phyloP scores from a whole-genome alignment of 495 filamentous ascomycete genomes.

The Aspergillus sclerotioniger region DNA sequence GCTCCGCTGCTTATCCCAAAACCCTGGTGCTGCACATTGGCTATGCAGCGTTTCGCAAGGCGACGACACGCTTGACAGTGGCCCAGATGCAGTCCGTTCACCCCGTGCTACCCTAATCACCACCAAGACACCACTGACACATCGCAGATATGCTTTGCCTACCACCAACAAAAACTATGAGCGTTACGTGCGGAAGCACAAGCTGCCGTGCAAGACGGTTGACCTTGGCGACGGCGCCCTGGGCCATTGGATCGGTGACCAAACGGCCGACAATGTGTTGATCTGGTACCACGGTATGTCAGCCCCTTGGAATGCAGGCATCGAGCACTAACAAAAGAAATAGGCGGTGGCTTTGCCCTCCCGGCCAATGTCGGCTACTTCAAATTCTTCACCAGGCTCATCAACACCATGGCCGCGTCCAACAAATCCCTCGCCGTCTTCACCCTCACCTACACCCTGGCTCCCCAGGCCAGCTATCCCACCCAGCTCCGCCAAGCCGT shows the following conservation, averaged over 20 bases:
- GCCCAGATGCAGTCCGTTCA: conserved; percentile 34
- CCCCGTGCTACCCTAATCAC: neutral
- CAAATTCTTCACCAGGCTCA: conserved; percentile 49
- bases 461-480: conserved; percentile 56
- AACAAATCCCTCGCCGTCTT: conserved; percentile 51
- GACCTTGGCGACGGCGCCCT: conserved; percentile 50
- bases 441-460: conserved; percentile 56
- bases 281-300: conserved; percentile 59
- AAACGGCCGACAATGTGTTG: conserved; percentile 52
- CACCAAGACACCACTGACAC: neutral
- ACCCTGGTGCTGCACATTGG: conserved; percentile 36
- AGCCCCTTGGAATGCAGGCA: neutral
- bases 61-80: conserved; percentile 28
- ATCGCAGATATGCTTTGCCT: conserved; percentile 25
- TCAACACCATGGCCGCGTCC: conserved; percentile 26
- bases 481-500: conserved; percentile 59
- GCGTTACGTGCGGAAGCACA: conserved; percentile 37
- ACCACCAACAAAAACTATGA: conserved; percentile 51
- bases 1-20: conserved; percentile 34
- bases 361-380: conserved; percentile 52
- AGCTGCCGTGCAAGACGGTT: conserved; percentile 42
- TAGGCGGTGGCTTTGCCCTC: conserved; percentile 60
- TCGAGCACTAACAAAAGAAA: neutral
- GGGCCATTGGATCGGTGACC: conserved; percentile 60
- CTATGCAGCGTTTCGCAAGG: conserved; percentile 39